Percentiles rank a stretch among this genome's conserved stretches.
Evolutionary conservation across 805 yeast species (phyloP).

Genomic region (Pichia thaimueangensis): DNA sequence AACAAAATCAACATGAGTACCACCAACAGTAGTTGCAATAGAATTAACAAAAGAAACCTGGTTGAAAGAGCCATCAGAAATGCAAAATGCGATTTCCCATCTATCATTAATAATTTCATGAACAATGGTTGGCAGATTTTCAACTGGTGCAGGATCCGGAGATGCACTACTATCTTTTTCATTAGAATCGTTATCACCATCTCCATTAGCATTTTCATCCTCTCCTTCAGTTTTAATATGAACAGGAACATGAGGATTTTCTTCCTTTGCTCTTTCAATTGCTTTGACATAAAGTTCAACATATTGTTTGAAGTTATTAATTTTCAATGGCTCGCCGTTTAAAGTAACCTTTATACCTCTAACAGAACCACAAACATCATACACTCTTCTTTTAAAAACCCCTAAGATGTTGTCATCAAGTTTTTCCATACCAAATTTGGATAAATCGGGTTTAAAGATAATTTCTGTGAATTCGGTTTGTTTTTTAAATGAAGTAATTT

Average conservation of each 20-base stretch:
- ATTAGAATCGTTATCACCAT: slow-evolving; percentile 4
- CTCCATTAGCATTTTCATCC: too few species aligned
- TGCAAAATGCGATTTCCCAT: slow-evolving; percentile 96
- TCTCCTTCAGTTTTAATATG: slow-evolving; percentile 7
- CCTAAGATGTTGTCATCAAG: slow-evolving; percentile 79
- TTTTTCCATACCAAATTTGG: slow-evolving; percentile 75
- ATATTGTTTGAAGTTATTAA: slow-evolving; percentile 75
- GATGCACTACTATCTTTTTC: background rate
- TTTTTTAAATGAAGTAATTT: slow-evolving; percentile 51
- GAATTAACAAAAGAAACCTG: slow-evolving; percentile 97
- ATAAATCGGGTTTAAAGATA: slow-evolving; percentile 81
- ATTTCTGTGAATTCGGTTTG: slow-evolving; percentile 79
- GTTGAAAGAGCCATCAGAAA: slow-evolving; percentile 82
- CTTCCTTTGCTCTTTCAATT: slow-evolving; percentile 45
- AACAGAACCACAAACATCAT: slow-evolving; percentile 92
- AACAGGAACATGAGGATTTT: slow-evolving; percentile 12
- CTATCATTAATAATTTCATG: slow-evolving; percentile 77
- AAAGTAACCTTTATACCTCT: slow-evolving; percentile 71
- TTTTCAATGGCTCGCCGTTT: slow-evolving; percentile 64
- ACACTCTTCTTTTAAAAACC: slow-evolving; percentile 87
- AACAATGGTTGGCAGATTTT: slow-evolving; percentile 52
- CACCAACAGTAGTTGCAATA: slow-evolving; percentile 95
- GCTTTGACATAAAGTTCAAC: slow-evolving; percentile 87
- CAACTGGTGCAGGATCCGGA: slow-evolving; percentile 17
- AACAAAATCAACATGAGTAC: slow-evolving; percentile 85